A percentile compares a stretch with the other conserved stretches of the same genome.
phyloP scores from a whole-genome alignment of 1,284 basidiomycete genomes.

The Cutaneotrichosporon spelunceum region DNA sequence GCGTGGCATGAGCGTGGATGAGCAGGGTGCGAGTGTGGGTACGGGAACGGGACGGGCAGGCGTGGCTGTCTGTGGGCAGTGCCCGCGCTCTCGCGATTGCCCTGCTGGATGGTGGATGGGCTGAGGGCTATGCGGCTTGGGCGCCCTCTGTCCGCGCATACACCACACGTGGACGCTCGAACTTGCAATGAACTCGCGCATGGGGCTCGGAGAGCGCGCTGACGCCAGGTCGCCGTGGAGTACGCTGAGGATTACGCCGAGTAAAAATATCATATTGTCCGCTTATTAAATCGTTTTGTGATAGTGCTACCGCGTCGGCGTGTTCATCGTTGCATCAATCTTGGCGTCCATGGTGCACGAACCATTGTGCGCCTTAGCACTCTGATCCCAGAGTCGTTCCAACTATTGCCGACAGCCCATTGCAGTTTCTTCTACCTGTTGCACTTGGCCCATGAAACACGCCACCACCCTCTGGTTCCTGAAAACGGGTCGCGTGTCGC shows the following conservation, averaged over 20 bases:
- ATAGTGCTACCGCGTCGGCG: not conserved
- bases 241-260: constrained; percentile 23
- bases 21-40: not conserved
- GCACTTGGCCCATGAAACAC: no score
- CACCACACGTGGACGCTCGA: not conserved
- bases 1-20: not conserved
- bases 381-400: no score
- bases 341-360: no score
- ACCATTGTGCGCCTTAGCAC: no score
- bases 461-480: not conserved
- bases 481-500: not conserved
- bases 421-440: no score
- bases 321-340: not conserved
- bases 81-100: not conserved
- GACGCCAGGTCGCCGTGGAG: constrained; percentile 16
- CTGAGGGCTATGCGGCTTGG: not conserved
- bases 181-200: not conserved
- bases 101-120: not conserved
- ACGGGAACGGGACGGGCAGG: not conserved
- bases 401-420: no score
- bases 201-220: not conserved
- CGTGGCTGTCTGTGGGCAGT: not conserved
- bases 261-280: constrained; percentile 9
- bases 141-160: not conserved
- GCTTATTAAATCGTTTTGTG: constrained; percentile 9